phyloP scores from a whole-genome alignment of 352 stramenopile species.

The Globisporangium iwayamae region DNA sequence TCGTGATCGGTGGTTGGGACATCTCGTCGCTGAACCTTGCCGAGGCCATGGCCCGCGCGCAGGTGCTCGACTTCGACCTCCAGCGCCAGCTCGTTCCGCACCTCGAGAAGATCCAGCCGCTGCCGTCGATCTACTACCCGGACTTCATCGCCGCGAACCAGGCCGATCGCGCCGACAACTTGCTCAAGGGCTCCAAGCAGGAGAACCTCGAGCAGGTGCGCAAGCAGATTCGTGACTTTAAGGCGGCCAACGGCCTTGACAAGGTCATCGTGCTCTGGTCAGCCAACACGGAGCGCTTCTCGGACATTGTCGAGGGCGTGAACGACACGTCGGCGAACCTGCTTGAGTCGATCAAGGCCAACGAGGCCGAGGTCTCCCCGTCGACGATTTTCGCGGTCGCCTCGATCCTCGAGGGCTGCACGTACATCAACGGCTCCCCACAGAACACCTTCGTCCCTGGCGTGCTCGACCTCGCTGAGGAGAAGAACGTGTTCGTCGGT shows the following conservation, averaged over 20 bases:
- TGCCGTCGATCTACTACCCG: conserved; percentile 98
- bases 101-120: conserved; percentile 95
- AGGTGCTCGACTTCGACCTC: conserved; percentile 96
- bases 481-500: conserved; percentile 96
- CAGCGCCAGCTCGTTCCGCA: conserved; percentile 96
- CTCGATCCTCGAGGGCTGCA: conserved; percentile 97
- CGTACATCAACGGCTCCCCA: conserved; percentile 99
- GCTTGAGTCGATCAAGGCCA: conserved; percentile 93
- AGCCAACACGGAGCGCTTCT: conserved; percentile 99
- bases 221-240: conserved; percentile 96
- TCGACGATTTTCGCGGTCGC: conserved; percentile 98
- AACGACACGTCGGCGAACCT: conserved; percentile 99
- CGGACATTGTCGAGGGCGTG: conserved; percentile 95
- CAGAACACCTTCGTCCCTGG: conserved; percentile 99
- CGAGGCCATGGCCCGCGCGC: conserved; percentile 95
- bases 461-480: conserved; percentile 93
- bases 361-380: conserved; percentile 94
- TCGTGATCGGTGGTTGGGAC: conserved; percentile 99
- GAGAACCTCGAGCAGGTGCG: conserved; percentile 94
- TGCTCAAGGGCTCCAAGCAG: conserved; percentile 95
- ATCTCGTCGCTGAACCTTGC: conserved; percentile 96
- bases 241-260: conserved; percentile 91
- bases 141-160: conserved; percentile 99
- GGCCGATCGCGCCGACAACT: conserved; percentile 96
- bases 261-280: conserved; percentile 99